Conservation (phyloP, 257 asterid species). For the Coffea canephora region DNA sequence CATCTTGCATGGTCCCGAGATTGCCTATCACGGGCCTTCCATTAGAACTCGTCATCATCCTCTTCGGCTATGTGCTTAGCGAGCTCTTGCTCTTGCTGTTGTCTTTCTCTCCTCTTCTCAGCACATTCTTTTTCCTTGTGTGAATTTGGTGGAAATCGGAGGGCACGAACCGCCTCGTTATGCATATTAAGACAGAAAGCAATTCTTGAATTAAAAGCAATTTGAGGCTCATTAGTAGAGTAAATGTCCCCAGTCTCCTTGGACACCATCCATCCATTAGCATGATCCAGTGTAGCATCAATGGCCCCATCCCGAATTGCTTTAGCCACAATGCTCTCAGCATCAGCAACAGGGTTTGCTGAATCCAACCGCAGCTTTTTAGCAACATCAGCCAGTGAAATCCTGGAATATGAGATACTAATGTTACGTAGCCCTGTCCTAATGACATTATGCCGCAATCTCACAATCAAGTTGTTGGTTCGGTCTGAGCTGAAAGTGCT, state of each 20-base stretch:
- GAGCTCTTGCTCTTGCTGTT: conserved; percentile 89
- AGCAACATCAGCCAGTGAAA: conserved; percentile 76
- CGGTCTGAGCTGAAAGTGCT: conserved; percentile 69
- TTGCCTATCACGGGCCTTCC: conserved; percentile 1
- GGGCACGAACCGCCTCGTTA: conserved; percentile 85
- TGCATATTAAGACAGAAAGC: conserved; percentile 91
- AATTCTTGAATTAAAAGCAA: conserved; percentile 78
- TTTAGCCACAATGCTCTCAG: conserved; percentile 81
- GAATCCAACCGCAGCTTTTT: conserved; percentile 81
- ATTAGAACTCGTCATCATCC: conserved; percentile 79
- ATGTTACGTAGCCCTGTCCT: conserved; percentile 87
- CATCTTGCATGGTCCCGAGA: neutral
- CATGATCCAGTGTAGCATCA: conserved; percentile 77
- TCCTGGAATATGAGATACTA: conserved; percentile 79
- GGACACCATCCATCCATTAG: conserved; percentile 78
- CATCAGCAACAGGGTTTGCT: conserved; percentile 79
- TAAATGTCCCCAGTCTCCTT: conserved; percentile 89
- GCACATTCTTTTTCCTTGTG: conserved; percentile 89
- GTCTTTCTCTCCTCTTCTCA: conserved; percentile 91
- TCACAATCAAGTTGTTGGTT: conserved; percentile 78
- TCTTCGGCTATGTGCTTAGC: conserved; percentile 95
- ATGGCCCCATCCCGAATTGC: conserved; percentile 91
- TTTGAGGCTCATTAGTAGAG: conserved; percentile 90
- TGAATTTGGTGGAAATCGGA: conserved; percentile 82
- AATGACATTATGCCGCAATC: conserved; percentile 87